Evolutionary conservation across 768 basidiomycete species (phyloP).

Genomic region (Lanmaoa pseudosensibilis): DNA sequence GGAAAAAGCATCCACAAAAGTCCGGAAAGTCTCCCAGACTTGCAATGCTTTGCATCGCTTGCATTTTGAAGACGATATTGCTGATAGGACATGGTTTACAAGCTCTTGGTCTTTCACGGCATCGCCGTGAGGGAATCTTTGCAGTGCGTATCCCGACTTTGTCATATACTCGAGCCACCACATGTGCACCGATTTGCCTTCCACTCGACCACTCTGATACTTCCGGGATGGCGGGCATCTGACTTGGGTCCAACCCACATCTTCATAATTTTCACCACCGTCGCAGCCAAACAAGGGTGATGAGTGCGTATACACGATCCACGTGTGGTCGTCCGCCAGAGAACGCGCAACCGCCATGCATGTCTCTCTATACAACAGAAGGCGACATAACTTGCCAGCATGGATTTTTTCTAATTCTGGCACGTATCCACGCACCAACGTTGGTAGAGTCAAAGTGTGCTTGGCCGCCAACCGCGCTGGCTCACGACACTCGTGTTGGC

Average conservation of each 20-base stretch:
- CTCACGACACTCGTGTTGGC: background rate
- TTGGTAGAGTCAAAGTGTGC: constrained; percentile 7
- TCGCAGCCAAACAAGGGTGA: constrained; percentile 4
- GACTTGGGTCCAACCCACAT: background rate
- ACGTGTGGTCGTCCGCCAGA: constrained; percentile 8
- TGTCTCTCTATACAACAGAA: constrained; percentile 13
- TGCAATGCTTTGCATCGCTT: background rate
- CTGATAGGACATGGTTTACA: background rate
- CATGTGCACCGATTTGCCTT: background rate
- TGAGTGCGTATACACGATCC: background rate
- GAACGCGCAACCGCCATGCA: background rate
- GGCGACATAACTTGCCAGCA: constrained; percentile 2
- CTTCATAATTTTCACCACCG: background rate
- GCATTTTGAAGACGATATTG: constrained; percentile 10
- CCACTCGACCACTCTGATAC: background rate
- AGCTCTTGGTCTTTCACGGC: constrained; percentile 4
- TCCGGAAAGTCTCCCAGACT: background rate
- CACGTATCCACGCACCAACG: background rate
- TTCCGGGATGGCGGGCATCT: background rate
- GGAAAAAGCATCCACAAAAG: constrained; percentile 14
- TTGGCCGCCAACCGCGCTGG: constrained; percentile 9
- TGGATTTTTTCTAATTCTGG: constrained; percentile 15
- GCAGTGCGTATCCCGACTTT: constrained; percentile 7
- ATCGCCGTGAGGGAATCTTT: background rate
- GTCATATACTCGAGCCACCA: constrained; percentile 21